Evolutionary conservation across 345 rosid genomes (phyloP), one percentile per base, ranked within the genome.

Genomic region (Barbarea vulgaris): DNA sequence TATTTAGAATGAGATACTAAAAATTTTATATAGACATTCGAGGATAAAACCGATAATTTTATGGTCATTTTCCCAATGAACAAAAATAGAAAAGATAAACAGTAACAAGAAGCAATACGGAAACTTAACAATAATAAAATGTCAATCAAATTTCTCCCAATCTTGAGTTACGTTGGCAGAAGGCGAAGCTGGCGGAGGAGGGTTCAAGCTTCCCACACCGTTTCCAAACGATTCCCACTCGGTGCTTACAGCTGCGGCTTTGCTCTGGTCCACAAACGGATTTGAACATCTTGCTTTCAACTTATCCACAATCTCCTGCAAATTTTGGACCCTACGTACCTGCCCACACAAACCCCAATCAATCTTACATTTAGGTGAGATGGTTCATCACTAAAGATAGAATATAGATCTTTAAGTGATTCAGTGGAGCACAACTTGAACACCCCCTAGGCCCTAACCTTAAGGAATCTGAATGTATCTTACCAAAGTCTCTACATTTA

Each of bases 161-260:
- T 87, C 90, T 72, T 83, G 74, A 51, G 89, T 87, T 41, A 84
- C 74, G 65, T 65, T 76, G 19, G 86, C 80, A 39, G 94, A 79
- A 62, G 90, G 81, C 47, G 89, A 70, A 44, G 69, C 52, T 14
- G 87, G 81, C 6, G 86, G 85, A 67, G 93, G 91, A 21, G 93
- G 84, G 75, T 71, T 85, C 77, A 83, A 82, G 87, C 91, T 91
- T 81, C 89, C 97, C 37, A 82, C 77, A 39, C 89, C 95, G 6
- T 89, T 84, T 41, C 84, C 93, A 39, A 89, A 91, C 15, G 86
- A 81, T 81, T 89, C 93, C 98, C 98, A 91, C 18, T 82, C 84
- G 1, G 95, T 89, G 77, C 90, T 76, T 67, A 89, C 85, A 0
- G 89, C 71, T 21, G 79, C 87, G 4, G 77, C 73, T 52, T 82